Evolutionary conservation across 2,329 filamentous ascomycete species (phyloP).

Genomic region (Fusarium austroafricanum): DNA sequence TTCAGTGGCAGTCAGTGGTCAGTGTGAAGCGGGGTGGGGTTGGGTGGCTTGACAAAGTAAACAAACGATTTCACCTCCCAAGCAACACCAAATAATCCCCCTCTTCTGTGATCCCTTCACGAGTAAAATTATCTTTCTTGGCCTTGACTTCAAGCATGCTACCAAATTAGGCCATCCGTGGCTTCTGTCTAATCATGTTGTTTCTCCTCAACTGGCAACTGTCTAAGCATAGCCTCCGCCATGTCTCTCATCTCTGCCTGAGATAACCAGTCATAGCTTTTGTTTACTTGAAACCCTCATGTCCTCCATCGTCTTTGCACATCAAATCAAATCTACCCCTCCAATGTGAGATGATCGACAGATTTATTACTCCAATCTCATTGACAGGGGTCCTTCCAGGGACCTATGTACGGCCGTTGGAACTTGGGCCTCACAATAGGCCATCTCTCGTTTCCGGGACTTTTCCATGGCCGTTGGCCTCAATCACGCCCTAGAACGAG

Average conservation of each 20-base stretch:
- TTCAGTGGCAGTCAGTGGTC: neutral
- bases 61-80: constrained; percentile 36
- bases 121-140: neutral
- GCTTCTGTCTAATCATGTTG: constrained; percentile 5
- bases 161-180: constrained; percentile 3
- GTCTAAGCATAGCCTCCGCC: constrained; percentile 18
- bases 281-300: constrained; percentile 16
- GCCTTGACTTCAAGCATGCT: constrained; percentile 1
- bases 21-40: constrained; percentile 13
- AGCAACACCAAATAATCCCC: constrained; percentile 16
- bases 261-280: neutral
- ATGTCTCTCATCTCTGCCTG: constrained; percentile 18
- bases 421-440: constrained; percentile 4
- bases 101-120: neutral
- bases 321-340: constrained; percentile 18
- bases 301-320: too few species aligned
- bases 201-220: neutral
- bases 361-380: constrained; percentile 19
- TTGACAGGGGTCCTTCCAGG: constrained; percentile 26
- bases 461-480: constrained; percentile 1
- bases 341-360: constrained; percentile 29
- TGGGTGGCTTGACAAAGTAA: constrained; percentile 35
- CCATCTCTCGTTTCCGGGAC: neutral
- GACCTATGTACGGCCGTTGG: constrained; percentile 23
- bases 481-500: neutral